Evolutionary conservation across 371 early-diverging fungal species (phyloP).

Genomic region (Apophysomyces ossiformis): DNA sequence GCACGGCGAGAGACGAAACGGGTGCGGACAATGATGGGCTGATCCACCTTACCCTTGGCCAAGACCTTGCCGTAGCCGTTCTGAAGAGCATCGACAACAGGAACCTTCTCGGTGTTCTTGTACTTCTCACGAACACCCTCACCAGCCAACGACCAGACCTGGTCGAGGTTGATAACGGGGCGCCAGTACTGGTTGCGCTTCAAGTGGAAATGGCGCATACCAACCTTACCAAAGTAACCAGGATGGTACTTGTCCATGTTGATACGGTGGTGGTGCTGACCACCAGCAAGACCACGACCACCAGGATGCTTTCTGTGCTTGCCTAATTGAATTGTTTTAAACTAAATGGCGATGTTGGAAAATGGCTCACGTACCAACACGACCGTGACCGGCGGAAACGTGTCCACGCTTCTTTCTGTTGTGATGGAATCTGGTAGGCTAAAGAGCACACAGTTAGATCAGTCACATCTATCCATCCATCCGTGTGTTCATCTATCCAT

Average conservation of each 20-base stretch:
- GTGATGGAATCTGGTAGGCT: slow-evolving; percentile 88
- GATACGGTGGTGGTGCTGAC: slow-evolving; percentile 99
- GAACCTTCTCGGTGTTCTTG: slow-evolving; percentile 89
- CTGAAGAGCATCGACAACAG: slow-evolving; percentile 91
- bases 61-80: slow-evolving; percentile 98
- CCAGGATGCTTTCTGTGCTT: slow-evolving; percentile 99
- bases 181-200: slow-evolving; percentile 92
- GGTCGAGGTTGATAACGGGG: slow-evolving; percentile 93
- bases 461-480: slow-evolving; percentile 4
- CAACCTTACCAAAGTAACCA: slow-evolving; percentile 99
- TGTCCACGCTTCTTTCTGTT: slow-evolving; percentile 92
- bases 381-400: slow-evolving; percentile 95
- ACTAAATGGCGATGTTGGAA: neutral
- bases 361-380: slow-evolving; percentile 53
- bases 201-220: slow-evolving; percentile 99
- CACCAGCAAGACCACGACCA: slow-evolving; percentile 99
- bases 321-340: slow-evolving; percentile 33
- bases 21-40: slow-evolving; percentile 98
- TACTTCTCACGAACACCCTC: slow-evolving; percentile 90
- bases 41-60: slow-evolving; percentile 93
- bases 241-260: slow-evolving; percentile 99
- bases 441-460: slow-evolving; percentile 13
- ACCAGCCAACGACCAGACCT: slow-evolving; percentile 94
- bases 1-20: slow-evolving; percentile 94
- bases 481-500: neutral